Base-by-base conservation (phyloP, 495 filamentous ascomycete genomes). In the Mycothermus thermophilus region DNA sequence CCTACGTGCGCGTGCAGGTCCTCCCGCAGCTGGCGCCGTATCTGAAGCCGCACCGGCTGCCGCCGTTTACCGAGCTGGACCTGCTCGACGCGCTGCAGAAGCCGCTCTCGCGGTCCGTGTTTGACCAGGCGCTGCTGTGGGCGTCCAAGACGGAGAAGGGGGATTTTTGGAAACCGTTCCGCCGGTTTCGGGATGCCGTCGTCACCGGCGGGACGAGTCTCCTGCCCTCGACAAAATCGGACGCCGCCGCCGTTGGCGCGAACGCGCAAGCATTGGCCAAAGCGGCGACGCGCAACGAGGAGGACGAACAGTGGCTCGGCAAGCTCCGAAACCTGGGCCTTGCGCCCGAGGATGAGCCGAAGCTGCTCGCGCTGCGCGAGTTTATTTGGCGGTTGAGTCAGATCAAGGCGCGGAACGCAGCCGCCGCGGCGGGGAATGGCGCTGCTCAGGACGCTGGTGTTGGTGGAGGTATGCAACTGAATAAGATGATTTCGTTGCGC, bases 291-390 rank as follows among this genome's bases (percentile, higher is more conserved):
- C 85, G 72, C 49, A 94, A 88, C 46, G 86, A 93, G n/a, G 88
- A 95, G 52, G 92, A 99, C 53, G 85, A 95, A 37, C 76, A 86
- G 47, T 99, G 92, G 92, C 63, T 99, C n/a, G 62, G 62, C 13
- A 74, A 80, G 32, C 58, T 99, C 20, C 71, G 83, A 20, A 87
- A 82, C 41, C 71, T 90, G 24, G 88, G 90, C 1, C 81, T 99
- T 71, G 55, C 63, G 1, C 39, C 61, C 0, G 87, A 93, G 28
- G 92, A 99, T 45, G 92, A 99, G 38, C 74, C 79, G 43, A 99
- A 99, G 50, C 60, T 99, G 7, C 59, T 94, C 13, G 79, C 75
- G 4, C 68, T 99, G 11, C 68, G 79, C 34, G 90, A 94, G 47
- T 95, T 93, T 43, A 85, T 96, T 21, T 93, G 83, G 86, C 77